Evolutionary conservation across 1,139 yeast genomes (phyloP).

Genomic region (Citeromyces hawaiiensis): DNA sequence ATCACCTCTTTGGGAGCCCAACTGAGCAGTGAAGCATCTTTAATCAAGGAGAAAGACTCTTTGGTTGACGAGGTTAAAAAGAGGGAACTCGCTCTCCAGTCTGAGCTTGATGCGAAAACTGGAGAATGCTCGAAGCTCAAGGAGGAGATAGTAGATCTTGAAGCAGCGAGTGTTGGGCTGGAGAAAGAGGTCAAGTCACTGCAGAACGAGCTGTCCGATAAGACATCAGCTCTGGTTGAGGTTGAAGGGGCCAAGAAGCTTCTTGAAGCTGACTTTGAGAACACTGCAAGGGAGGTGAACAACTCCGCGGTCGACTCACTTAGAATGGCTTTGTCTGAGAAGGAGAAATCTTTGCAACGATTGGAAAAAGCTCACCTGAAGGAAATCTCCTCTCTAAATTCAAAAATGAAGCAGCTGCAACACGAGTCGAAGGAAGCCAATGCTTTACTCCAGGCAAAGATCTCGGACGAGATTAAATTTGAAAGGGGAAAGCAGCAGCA

Average conservation of each 20-base stretch:
- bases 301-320: slow-evolving; percentile 15
- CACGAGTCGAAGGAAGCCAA: slow-evolving; percentile 23
- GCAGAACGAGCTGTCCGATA: slow-evolving; percentile 16
- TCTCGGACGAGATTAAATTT: slow-evolving; percentile 24
- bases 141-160: slow-evolving; percentile 9
- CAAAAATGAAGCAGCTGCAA: slow-evolving; percentile 17
- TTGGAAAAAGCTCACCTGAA: slow-evolving; percentile 22
- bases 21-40: slow-evolving; percentile 20
- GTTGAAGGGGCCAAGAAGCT: slow-evolving; percentile 13
- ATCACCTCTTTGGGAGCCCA: slow-evolving; percentile 11
- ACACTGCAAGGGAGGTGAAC: slow-evolving; percentile 3
- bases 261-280: slow-evolving; percentile 1
- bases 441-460: slow-evolving; percentile 20
- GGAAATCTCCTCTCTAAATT: slow-evolving; percentile 20
- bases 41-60: slow-evolving; percentile 20
- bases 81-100: slow-evolving; percentile 6
- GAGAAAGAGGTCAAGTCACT: slow-evolving; percentile 17
- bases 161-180: slow-evolving; percentile 4
- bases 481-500: slow-evolving; percentile 24
- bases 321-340: slow-evolving; percentile 10
- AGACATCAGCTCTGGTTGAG: slow-evolving; percentile 20
- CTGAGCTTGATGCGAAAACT: slow-evolving; percentile 9
- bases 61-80: slow-evolving; percentile 13
- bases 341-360: slow-evolving; percentile 22
- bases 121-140: slow-evolving; percentile 10